Conservation (phyloP, 306 rosid genomes). For the Trichosanthes cucumerina region DNA sequence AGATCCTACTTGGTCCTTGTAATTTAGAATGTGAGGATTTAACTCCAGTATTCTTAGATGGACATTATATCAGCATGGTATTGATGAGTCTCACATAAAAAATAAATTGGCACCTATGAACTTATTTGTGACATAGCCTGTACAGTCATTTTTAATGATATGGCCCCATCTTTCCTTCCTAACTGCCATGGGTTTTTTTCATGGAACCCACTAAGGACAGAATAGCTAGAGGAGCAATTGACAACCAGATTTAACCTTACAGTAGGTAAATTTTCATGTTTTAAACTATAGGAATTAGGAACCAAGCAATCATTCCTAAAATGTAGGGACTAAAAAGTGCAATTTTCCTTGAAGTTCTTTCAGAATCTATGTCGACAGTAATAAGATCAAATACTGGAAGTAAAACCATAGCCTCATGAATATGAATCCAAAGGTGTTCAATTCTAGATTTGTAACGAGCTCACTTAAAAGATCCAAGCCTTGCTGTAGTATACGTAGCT, state of each 20-base stretch:
- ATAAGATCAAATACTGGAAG: neutral
- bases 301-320: neutral
- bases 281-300: neutral
- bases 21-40: neutral
- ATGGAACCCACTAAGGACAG: neutral
- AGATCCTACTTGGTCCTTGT: neutral
- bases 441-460: constrained; percentile 15
- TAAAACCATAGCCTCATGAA: neutral
- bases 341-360: neutral
- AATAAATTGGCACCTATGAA: neutral
- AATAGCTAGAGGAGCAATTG: neutral
- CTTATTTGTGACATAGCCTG: neutral
- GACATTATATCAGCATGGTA: neutral
- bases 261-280: neutral
- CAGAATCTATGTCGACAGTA: neutral
- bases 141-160: neutral
- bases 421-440: neutral
- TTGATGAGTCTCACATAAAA: neutral
- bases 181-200: neutral
- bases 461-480: constrained; percentile 91
- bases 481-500: constrained; percentile 95
- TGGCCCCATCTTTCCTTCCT: neutral
- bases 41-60: neutral
- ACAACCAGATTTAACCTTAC: neutral
- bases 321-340: neutral